Evolutionary conservation across 2,329 filamentous ascomycete species (phyloP).

Genomic region (Alternaria incomplexa): DNA sequence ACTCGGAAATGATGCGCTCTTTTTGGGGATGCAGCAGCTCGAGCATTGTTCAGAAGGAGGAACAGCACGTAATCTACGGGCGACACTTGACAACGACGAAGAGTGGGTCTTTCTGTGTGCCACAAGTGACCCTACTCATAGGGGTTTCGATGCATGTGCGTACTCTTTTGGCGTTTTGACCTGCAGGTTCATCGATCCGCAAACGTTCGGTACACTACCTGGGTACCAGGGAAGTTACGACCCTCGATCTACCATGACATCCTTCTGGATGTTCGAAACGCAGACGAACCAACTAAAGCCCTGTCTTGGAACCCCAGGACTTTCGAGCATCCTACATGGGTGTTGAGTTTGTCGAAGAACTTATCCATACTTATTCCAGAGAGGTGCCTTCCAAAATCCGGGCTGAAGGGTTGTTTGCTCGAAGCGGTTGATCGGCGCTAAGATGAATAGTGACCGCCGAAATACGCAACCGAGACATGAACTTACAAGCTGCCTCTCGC

Average conservation of each 20-base stretch:
- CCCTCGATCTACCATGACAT: not conserved
- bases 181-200: not conserved
- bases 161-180: not conserved
- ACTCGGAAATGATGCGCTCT: not conserved
- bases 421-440: not conserved
- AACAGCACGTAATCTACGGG: not conserved
- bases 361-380: too few relatives aligned
- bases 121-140: not conserved
- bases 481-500: not conserved
- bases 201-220: not conserved
- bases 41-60: not conserved
- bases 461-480: not conserved
- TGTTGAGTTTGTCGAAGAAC: not conserved
- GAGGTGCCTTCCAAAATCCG: not conserved
- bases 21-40: not conserved
- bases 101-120: not conserved
- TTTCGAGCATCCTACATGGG: not conserved
- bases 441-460: not conserved
- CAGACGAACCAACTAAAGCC: too few relatives aligned
- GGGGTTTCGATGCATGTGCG: not conserved
- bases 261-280: not conserved
- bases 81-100: not conserved
- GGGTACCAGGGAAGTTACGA: not conserved
- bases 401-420: not conserved
- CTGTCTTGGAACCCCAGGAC: not conserved